phyloP scores from a whole-genome alignment of 1,284 basidiomycete species.

The Athelia psychrophila region DNA sequence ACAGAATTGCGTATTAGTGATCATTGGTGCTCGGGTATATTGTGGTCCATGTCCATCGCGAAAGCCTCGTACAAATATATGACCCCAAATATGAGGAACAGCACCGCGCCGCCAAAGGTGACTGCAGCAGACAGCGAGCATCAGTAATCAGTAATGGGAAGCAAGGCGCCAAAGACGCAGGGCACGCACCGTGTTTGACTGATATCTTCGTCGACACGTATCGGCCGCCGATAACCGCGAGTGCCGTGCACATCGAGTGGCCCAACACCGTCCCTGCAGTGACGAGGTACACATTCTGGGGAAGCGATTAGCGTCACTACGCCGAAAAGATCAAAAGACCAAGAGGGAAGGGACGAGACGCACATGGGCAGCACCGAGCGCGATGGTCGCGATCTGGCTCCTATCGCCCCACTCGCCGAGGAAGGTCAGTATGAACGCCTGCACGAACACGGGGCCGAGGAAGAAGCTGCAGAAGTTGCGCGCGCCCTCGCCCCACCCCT shows the following conservation, averaged over 20 bases:
- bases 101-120: conserved; percentile 71
- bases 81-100: conserved; percentile 84
- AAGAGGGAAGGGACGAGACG: conserved; percentile 18
- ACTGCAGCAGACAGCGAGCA: too few species aligned
- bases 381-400: conserved; percentile 97
- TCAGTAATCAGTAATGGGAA: conserved; percentile 2
- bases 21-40: conserved; percentile 1
- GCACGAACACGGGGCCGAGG: conserved; percentile 92
- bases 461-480: conserved; percentile 83
- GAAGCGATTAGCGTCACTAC: conserved; percentile 8
- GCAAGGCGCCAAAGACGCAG: conserved; percentile 5
- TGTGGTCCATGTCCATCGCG: conserved; percentile 5
- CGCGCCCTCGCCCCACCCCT: conserved; percentile 58
- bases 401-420: conserved; percentile 98
- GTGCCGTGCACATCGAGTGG: conserved; percentile 84
- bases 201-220: conserved; percentile 94
- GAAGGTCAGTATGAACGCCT: conserved; percentile 94
- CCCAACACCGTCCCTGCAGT: conserved; percentile 89
- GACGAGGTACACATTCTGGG: conserved; percentile 70
- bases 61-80: conserved; percentile 76
- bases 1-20: neutral
- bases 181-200: conserved; percentile 81
- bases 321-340: conserved; percentile 9
- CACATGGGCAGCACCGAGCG: conserved; percentile 93
- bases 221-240: conserved; percentile 89